Conservation (phyloP, 2,329 filamentous ascomycete genomes). For the Diaporthe destruens region DNA sequence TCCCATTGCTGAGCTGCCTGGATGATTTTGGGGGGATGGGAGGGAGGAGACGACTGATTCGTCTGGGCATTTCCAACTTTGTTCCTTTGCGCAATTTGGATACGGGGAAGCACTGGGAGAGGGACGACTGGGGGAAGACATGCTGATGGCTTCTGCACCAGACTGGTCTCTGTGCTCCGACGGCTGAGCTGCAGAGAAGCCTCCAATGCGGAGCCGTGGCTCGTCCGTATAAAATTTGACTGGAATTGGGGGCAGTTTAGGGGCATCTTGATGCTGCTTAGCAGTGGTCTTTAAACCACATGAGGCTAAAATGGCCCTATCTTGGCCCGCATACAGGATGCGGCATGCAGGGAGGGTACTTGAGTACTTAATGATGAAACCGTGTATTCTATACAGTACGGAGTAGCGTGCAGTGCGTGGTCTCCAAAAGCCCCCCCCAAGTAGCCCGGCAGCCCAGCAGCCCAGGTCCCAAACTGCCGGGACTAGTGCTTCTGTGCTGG, state of each 20-base stretch:
- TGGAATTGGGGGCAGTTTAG: background rate
- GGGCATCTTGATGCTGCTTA: background rate
- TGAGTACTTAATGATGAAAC: constrained; percentile 6
- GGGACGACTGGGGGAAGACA: background rate
- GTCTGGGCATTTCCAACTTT: background rate
- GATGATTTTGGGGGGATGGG: background rate
- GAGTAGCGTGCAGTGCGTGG: no score
- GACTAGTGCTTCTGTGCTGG: constrained; percentile 13
- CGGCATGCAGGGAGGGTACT: background rate
- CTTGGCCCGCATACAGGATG: constrained; percentile 9
- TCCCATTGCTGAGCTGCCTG: constrained; percentile 37
- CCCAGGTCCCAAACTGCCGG: constrained; percentile 7
- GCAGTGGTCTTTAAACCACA: background rate
- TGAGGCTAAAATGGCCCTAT: background rate
- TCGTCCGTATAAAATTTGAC: no score
- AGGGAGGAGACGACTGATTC: background rate
- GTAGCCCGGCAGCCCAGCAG: no score
- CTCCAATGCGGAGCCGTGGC: background rate
- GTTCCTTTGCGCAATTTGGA: background rate
- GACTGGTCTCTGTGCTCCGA: background rate
- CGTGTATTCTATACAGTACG: background rate
- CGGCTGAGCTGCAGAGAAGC: background rate
- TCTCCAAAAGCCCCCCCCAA: background rate
- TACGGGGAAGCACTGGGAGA: background rate
- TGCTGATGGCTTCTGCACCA: background rate